Conservation (phyloP, 2,329 filamentous ascomycete species). For the Parastagonospora nodorum region DNA sequence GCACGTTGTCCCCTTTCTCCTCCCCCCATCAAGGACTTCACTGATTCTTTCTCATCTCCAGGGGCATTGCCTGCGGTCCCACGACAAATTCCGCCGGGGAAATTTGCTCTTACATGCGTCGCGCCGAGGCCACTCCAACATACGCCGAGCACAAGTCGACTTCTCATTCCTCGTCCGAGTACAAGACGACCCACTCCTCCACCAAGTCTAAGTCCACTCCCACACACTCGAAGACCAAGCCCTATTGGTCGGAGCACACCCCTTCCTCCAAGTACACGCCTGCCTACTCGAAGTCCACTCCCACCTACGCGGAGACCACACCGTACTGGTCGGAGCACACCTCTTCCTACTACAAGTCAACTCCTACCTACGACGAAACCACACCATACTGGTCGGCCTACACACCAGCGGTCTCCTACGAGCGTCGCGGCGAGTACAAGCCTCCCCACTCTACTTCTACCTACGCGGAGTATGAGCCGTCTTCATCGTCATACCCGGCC, state of each 20-base stretch:
- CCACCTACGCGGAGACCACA: too few relatives aligned
- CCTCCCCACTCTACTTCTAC: neutral
- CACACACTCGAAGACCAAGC: too few relatives aligned
- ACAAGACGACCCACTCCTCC: neutral
- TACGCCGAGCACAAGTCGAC: neutral
- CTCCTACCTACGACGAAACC: too few relatives aligned
- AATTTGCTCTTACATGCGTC: slow-evolving; percentile 1
- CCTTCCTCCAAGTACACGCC: too few relatives aligned
- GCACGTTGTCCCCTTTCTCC: neutral
- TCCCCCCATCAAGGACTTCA: neutral
- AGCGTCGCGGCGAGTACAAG: neutral
- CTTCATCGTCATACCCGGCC: neutral
- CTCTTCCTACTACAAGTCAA: too few relatives aligned
- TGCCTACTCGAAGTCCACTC: too few relatives aligned
- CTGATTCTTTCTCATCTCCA: neutral
- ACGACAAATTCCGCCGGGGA: neutral
- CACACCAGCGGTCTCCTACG: neutral
- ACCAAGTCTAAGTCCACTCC: too few relatives aligned
- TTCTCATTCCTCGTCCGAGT: neutral
- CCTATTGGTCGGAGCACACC: too few relatives aligned
- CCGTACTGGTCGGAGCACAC: too few relatives aligned
- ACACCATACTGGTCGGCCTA: too few relatives aligned
- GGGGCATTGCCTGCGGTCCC: neutral
- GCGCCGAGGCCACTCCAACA: neutral
- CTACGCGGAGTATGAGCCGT: neutral